These are phyloP conservation scores for Plasmodium billcollinsi DNA, from an alignment of 169 alveolate genomes.

Conservation along the genomic window DNA sequence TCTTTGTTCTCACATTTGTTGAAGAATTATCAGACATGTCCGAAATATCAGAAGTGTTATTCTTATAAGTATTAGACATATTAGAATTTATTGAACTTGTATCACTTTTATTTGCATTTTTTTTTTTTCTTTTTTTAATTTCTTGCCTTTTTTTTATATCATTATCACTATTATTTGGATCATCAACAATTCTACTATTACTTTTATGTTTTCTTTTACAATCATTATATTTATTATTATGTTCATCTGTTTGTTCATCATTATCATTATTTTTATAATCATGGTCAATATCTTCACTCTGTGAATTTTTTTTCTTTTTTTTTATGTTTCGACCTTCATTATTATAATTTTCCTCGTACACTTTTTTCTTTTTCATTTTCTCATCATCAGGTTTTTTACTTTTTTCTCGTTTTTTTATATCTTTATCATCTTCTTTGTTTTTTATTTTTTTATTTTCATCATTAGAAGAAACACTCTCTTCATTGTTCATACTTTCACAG, in stretches of 20 bases:
- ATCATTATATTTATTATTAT: neutral
- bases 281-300: neutral
- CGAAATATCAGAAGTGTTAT: too few relatives aligned
- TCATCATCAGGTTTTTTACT: neutral
- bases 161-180: neutral
- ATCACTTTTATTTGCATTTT: neutral
- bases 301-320: neutral
- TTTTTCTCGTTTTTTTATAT: constrained; percentile 10
- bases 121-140: neutral
- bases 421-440: constrained; percentile 3
- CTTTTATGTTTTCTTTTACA: neutral
- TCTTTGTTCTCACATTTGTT: neutral
- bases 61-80: too few relatives aligned
- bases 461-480: constrained; percentile 16
- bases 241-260: neutral
- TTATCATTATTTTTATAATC: neutral
- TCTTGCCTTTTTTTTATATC: neutral
- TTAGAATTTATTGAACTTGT: neutral
- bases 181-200: neutral
- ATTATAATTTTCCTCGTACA: neutral
- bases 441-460: constrained; percentile 18
- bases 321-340: neutral
- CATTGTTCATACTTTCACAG: constrained; percentile 1
- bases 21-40: neutral
- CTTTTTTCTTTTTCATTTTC: neutral